Base-by-base conservation (phyloP, 1,284 basidiomycete species). In the Sparassis latifolia region DNA sequence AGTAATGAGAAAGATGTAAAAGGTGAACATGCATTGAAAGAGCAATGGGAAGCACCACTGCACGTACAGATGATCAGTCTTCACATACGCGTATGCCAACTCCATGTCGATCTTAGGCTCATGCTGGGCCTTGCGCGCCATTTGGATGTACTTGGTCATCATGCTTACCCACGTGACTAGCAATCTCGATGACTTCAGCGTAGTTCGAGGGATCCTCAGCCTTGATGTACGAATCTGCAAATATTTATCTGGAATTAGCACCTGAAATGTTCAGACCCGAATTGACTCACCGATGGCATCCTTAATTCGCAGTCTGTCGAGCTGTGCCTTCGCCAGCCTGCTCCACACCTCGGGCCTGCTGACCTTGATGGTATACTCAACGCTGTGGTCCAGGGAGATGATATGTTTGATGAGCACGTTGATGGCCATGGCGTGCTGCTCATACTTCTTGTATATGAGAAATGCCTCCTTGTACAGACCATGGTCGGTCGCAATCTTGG, bases 61-160 rank as follows among this genome's bases (percentile, higher is more conserved):
- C 0, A 60, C n/a, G 66, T 97, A 93, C 28, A 97, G 73, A 53
- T 95, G 86, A 67, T 97, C 95, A 1, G 95, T 97, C 78, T 96
- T 96, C 42, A 94, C 95, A 67, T 97, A 97, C 1, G 94, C 91
- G 64, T 97, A 95, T 5, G 94, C 94, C 38, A 98, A 76, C 72
- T 97, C 93, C 10, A 97, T 99, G 68, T 99, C 97, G 62, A 99
- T 96, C 75, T 86, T 94, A 46, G 97, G 97, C 71, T 99, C 97
- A 47, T 97, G 86, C 28, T 97, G 81, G 49, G 90, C 85, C 77
- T 97, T 99, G 69, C 97, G 87, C n/a, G 97, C 94, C 97, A 99
- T 99, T 70, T 99, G 97, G 29, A 99, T 78, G 78, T 86, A 99
- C 55, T 94, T 86, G 50, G 99, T 99, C 97, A 64, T 99, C 97